Evolutionary conservation across 2,329 filamentous ascomycete genomes (phyloP).

Genomic region (Aspergillus chevalieri): DNA sequence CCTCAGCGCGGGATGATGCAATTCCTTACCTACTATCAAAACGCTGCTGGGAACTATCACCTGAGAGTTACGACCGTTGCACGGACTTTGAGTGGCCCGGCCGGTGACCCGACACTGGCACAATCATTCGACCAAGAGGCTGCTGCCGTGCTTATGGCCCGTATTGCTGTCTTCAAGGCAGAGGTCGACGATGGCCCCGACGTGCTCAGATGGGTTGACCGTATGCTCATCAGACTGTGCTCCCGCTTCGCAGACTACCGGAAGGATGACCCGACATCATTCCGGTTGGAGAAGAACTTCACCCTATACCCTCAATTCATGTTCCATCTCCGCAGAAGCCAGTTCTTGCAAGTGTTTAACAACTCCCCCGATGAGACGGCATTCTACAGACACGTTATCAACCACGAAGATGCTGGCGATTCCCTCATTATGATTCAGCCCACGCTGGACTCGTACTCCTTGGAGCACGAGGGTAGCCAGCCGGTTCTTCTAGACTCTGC

Average conservation of each 20-base stretch:
- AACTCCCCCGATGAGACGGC: constrained; percentile 98
- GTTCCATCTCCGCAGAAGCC: constrained; percentile 95
- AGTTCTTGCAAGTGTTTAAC: constrained; percentile 98
- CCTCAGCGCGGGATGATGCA: constrained; percentile 95
- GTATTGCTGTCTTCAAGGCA: constrained; percentile 97
- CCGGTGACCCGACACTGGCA: constrained; percentile 88
- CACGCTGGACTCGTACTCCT: constrained; percentile 92
- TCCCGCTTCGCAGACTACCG: constrained; percentile 96
- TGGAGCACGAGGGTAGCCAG: constrained; percentile 87
- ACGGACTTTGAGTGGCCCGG: constrained; percentile 82
- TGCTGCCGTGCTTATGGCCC: constrained; percentile 95
- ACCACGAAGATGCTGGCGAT: constrained; percentile 95
- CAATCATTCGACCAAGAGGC: constrained; percentile 98
- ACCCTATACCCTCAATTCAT: constrained; percentile 98
- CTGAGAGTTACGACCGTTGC: constrained; percentile 91
- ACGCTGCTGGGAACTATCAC: constrained; percentile 93
- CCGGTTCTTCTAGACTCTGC: constrained; percentile 95
- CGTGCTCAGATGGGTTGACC: constrained; percentile 93
- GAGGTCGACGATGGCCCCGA: constrained; percentile 99
- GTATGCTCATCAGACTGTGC: constrained; percentile 95
- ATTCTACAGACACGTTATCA: constrained; percentile 95
- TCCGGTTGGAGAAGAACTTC: constrained; percentile 97
- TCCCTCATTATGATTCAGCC: constrained; percentile 98
- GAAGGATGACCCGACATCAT: constrained; percentile 96
- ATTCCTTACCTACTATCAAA: constrained; percentile 97